Evolutionary conservation across 2,329 filamentous ascomycete species (phyloP).

Genomic region (Setomelanomma holmii): DNA sequence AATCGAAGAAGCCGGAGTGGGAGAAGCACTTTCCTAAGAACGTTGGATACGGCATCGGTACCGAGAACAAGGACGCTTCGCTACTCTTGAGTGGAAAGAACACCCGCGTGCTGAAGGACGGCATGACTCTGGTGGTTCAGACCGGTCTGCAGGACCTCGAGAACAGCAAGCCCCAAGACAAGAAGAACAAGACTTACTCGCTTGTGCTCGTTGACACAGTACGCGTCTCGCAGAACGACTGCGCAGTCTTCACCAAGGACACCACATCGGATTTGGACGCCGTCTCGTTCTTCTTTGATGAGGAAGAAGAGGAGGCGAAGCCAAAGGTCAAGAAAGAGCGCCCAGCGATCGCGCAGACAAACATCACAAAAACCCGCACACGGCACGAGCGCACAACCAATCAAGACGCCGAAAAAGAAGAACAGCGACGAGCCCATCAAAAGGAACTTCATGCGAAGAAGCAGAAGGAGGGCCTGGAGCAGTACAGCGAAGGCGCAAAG

Average conservation of each 20-base stretch:
- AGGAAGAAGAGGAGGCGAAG: slow-evolving; percentile 86
- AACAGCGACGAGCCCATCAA: slow-evolving; percentile 86
- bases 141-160: slow-evolving; percentile 90
- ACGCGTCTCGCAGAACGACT: slow-evolving; percentile 78
- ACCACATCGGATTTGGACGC: slow-evolving; percentile 90
- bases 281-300: slow-evolving; percentile 98
- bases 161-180: slow-evolving; percentile 86
- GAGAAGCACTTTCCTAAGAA: slow-evolving; percentile 96
- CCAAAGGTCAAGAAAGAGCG: slow-evolving; percentile 86
- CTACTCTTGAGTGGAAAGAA: slow-evolving; percentile 90
- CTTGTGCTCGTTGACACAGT: slow-evolving; percentile 92
- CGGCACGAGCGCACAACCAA: slow-evolving; percentile 90
- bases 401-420: slow-evolving; percentile 87
- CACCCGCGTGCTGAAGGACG: slow-evolving; percentile 81
- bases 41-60: slow-evolving; percentile 88
- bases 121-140: slow-evolving; percentile 93
- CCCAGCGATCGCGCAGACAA: slow-evolving; percentile 88
- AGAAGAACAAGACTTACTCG: slow-evolving; percentile 87
- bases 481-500: slow-evolving; percentile 84
- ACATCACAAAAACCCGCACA: slow-evolving; percentile 92
- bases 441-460: slow-evolving; percentile 88
- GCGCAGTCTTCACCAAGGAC: slow-evolving; percentile 91
- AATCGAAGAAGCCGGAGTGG: slow-evolving; percentile 89
- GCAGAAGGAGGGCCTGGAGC: slow-evolving; percentile 82
- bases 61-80: slow-evolving; percentile 86